A percentile compares a stretch with the other conserved stretches of the same genome.
Conservation (phyloP, 2,329 filamentous ascomycete genomes). For the Trichophyton rubrum region DNA sequence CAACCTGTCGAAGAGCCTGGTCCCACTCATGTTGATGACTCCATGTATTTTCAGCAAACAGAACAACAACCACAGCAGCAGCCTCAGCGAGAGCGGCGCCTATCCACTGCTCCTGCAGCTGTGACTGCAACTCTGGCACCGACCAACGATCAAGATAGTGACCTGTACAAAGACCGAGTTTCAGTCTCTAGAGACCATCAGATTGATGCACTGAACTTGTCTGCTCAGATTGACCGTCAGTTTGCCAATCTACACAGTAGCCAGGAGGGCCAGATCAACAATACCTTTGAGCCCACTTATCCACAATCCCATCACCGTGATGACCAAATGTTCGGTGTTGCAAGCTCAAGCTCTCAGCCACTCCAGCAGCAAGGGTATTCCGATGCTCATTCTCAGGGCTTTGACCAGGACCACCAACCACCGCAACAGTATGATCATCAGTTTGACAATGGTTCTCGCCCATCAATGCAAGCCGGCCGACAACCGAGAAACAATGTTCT, state of each 20-base stretch:
- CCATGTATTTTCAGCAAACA: constrained; percentile 14
- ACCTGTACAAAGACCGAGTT: neutral
- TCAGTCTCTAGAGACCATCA: neutral
- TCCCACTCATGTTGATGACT: constrained; percentile 26
- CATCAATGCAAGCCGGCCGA: constrained; percentile 32
- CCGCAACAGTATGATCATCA: neutral
- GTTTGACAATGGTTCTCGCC: constrained; percentile 29
- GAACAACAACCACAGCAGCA: neutral
- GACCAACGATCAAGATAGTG: constrained; percentile 7
- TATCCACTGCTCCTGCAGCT: constrained; percentile 24
- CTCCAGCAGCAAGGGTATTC: neutral
- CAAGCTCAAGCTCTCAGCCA: constrained; percentile 14
- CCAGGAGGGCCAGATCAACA: constrained; percentile 20
- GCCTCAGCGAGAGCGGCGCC: constrained; percentile 18
- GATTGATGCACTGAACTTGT: constrained; percentile 25
- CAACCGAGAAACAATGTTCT: constrained; percentile 43
- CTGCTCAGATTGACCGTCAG: constrained; percentile 31
- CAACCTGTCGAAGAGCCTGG: constrained; percentile 33
- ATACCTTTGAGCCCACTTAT: neutral
- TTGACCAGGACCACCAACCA: neutral
- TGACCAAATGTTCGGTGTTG: constrained; percentile 19
- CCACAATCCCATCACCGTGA: neutral
- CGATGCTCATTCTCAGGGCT: neutral
- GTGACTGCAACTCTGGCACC: constrained; percentile 14
- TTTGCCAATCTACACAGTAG: constrained; percentile 29